phyloP scores from a whole-genome alignment of 768 basidiomycete species.

The Pulveroboletus ravenelii region DNA sequence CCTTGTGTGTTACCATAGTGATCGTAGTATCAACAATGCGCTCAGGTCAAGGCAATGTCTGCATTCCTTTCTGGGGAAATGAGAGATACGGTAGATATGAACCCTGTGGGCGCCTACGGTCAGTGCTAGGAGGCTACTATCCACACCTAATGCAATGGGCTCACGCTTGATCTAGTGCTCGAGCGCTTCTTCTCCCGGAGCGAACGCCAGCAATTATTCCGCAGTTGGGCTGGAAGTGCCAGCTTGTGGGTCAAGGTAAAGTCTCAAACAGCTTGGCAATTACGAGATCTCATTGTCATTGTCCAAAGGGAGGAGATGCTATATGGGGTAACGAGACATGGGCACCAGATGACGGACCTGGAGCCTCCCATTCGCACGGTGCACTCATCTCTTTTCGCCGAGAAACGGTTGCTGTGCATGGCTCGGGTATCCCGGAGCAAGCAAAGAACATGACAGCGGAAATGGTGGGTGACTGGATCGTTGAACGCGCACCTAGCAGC shows the following conservation, averaged over 20 bases:
- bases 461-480: conserved; percentile 72
- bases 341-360: conserved; percentile 74
- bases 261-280: neutral
- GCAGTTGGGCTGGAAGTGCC: conserved; percentile 92
- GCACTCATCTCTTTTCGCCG: conserved; percentile 77
- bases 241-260: conserved; percentile 91
- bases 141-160: neutral
- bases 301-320: conserved; percentile 63
- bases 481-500: conserved; percentile 73
- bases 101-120: conserved; percentile 78
- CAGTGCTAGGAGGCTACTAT: conserved; percentile 6
- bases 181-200: conserved; percentile 87
- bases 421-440: conserved; percentile 11
- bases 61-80: conserved; percentile 96
- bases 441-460: conserved; percentile 70
- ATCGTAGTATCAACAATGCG: neutral
- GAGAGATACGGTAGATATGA: conserved; percentile 86
- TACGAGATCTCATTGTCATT: neutral
- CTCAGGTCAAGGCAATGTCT: conserved; percentile 88
- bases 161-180: conserved; percentile 44
- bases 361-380: conserved; percentile 63
- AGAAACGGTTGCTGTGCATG: conserved; percentile 6
- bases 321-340: conserved; percentile 75
- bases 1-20: neutral
- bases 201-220: conserved; percentile 85